These are phyloP conservation scores for Helianthus annuus DNA, from an alignment of 129 eudicot genomes.

Conservation along the genomic window HanXRQr2.0-SUNRISE NC_035433.2:50880065-50880564, in stretches of 20 bases:
- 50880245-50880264: background rate
- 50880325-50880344: conserved; percentile 3
- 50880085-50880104: background rate
- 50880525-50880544: conserved; percentile 25
- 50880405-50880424: background rate
- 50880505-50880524: background rate
- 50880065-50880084: background rate
- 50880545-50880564: conserved; percentile 44
- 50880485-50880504: conserved; percentile 36
- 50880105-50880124: background rate
- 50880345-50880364: background rate
- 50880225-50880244: background rate
- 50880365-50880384: background rate
- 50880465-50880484: conserved; percentile 28
- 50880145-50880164: too few relatives aligned
- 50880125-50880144: too few relatives aligned
- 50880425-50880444: background rate
- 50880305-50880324: background rate
- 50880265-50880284: background rate
- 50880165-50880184: background rate
- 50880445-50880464: conserved; percentile 25
- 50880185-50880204: background rate
- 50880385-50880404: background rate
- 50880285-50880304: background rate
- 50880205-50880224: background rate